Percentiles rank a stretch among this genome's conserved stretches.
Conservation (phyloP, 202 grass and related monocot species). For the Dendrocalamus latiflorus region DNA sequence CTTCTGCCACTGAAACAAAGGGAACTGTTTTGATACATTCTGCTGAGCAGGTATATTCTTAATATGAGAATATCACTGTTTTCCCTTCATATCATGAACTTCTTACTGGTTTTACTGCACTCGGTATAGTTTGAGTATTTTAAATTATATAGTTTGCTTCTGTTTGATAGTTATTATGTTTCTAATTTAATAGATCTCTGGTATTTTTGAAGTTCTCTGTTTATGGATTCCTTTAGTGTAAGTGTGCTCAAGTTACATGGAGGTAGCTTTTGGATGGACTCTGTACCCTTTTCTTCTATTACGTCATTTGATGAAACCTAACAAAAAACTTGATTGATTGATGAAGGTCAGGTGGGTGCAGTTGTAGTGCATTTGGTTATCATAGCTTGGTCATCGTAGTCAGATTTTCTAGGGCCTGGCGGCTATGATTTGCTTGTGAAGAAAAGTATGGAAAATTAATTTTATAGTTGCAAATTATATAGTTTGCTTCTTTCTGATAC, state of each 20-base stretch:
- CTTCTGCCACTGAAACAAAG: slow-evolving; percentile 97
- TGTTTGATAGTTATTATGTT: not conserved
- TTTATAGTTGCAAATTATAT: not conserved
- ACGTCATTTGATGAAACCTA: not conserved
- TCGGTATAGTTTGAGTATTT: not conserved
- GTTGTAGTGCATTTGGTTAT: not conserved
- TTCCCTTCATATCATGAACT: not conserved
- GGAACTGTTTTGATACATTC: slow-evolving; percentile 95
- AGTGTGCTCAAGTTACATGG: not conserved
- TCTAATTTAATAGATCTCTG: not conserved
- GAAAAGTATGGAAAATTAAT: not conserved
- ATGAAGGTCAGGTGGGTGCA: not conserved
- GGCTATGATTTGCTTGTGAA: not conserved
- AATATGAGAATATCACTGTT: not conserved
- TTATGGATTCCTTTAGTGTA: not conserved
- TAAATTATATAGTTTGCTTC: not conserved
- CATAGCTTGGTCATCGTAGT: not conserved
- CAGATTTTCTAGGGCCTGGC: not conserved
- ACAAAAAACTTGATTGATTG: too few species aligned
- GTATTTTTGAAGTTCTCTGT: too few species aligned
- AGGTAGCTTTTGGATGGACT: not conserved
- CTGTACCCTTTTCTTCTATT: not conserved
- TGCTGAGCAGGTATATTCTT: slow-evolving; percentile 66
- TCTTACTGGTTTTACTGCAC: not conserved
- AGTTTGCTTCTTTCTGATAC: not conserved